Conservation (phyloP, 1,139 yeast species). For the Pichia sp. region DNA sequence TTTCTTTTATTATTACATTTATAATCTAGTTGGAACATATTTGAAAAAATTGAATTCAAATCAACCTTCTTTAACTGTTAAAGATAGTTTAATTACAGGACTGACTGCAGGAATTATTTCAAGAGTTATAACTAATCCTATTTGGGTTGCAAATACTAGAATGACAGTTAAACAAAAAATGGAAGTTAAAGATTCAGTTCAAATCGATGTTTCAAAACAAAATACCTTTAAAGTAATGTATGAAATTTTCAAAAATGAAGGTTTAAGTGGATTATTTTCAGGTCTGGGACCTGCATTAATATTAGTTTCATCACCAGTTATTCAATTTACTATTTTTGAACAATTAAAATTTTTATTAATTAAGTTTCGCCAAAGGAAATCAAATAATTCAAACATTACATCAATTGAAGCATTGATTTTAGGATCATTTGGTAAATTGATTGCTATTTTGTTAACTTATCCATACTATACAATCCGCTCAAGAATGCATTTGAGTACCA, state of each 20-base stretch:
- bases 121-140: constrained; percentile 82
- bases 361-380: constrained; percentile 35
- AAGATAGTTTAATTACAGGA: constrained; percentile 73
- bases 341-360: constrained; percentile 67
- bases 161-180: constrained; percentile 50
- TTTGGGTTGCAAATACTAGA: constrained; percentile 93
- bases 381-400: constrained; percentile 34
- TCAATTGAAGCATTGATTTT: constrained; percentile 73
- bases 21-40: constrained; percentile 42
- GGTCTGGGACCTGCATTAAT: constrained; percentile 86
- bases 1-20: constrained; percentile 85
- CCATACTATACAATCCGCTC: constrained; percentile 89
- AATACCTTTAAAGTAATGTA: constrained; percentile 32
- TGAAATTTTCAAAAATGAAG: constrained; percentile 66
- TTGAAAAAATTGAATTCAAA: constrained; percentile 21
- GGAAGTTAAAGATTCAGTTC: constrained; percentile 3
- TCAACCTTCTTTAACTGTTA: constrained; percentile 45
- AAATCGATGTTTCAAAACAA: constrained; percentile 12
- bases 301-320: constrained; percentile 80
- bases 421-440: constrained; percentile 85
- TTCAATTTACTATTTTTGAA: constrained; percentile 89
- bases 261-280: constrained; percentile 65
- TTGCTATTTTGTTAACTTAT: constrained; percentile 82
- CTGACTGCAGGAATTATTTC: constrained; percentile 87
- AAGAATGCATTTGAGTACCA: constrained; percentile 69